Base-by-base conservation (phyloP, 2,329 filamentous ascomycete genomes). In the Venturiaceae sp. region DNA sequence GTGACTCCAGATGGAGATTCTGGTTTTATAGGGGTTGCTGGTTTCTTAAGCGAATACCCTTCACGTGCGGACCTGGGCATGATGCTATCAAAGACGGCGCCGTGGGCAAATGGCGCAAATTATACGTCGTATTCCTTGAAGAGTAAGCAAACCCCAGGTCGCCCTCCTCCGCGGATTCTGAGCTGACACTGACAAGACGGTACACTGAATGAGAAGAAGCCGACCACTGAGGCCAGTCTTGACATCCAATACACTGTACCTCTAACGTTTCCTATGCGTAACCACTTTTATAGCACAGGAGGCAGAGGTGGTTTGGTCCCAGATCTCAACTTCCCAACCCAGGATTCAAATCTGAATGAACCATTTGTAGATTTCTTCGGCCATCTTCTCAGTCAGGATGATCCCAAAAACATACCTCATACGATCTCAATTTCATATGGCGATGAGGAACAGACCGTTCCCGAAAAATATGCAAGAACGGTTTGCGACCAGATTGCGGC, bases 241-340 rank as follows among this genome's bases (percentile, higher is more conserved):
- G 59, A 60, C 30, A 55, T 60, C 9, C 50, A 60, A 21, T 60
- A 60, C 13, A 60, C 58, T 21, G 41, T 50, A 14, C 11, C 46
- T 23, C 36, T 60, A 7, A 55, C 33, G 21, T 60, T 54, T 34
- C 59, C 59, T 4, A 47, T 60, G 33, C 23, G n/a, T 9, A 54
- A 46, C 34, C 21, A 46, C 3, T 60, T 60, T 33, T 60, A 60
- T 30, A 46, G 46, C 47, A 55, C 58, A 8, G 46, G 55, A 8
- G 59, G 59, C 7, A 30, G 16, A 37, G 59, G 59, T 16, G 61
- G 65, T 3, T 69, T 79, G 6, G 67, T 80, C 14, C 76, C 77
- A 0, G 76, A 80, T 62, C 68, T 78, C 1, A 75, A 77, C 62
- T 71, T 77, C 61, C 76, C 77, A 0, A 66, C 67, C 32, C 60